phyloP scores from a whole-genome alignment of 1,284 basidiomycete genomes.

The Pascua sp. region DNA sequence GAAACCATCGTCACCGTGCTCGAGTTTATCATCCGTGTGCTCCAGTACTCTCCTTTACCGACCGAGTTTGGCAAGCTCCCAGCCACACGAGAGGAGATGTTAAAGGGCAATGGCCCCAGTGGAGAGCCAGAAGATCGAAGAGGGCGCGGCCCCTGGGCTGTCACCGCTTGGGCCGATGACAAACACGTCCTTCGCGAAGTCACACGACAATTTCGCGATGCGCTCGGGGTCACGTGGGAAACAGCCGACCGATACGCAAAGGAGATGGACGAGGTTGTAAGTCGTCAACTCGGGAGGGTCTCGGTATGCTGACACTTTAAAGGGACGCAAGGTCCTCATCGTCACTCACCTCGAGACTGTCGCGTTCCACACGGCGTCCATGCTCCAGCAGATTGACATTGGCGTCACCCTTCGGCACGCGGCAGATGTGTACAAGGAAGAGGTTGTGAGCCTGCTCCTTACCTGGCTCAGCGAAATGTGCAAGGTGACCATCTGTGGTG shows the following conservation, averaged over 20 bases:
- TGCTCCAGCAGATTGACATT: conserved; percentile 82
- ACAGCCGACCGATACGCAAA: conserved; percentile 59
- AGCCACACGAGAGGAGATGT: conserved; percentile 59
- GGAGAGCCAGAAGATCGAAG: conserved; percentile 31
- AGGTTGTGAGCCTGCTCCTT: conserved; percentile 75
- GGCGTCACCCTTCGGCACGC: conserved; percentile 85
- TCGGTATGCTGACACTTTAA: neutral
- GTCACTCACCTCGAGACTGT: conserved; percentile 65
- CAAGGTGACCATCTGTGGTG: conserved; percentile 53
- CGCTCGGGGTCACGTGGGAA: conserved; percentile 54
- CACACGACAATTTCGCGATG: conserved; percentile 70
- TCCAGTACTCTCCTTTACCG: conserved; percentile 81
- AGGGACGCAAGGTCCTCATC: conserved; percentile 81
- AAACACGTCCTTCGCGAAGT: conserved; percentile 93
- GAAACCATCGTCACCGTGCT: conserved; percentile 71
- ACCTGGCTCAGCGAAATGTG: conserved; percentile 82
- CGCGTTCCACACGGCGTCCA: conserved; percentile 73
- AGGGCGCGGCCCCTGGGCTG: conserved; percentile 69
- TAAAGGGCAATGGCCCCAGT: conserved; percentile 17
- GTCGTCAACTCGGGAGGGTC: conserved; percentile 1
- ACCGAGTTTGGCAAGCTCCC: conserved; percentile 58
- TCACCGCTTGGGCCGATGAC: conserved; percentile 96
- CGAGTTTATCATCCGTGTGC: conserved; percentile 78
- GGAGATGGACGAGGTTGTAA: conserved; percentile 57
- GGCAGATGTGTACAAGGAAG: conserved; percentile 85